phyloP scores from a whole-genome alignment of 129 eudicot species.

The Lonicera japonica region DNA sequence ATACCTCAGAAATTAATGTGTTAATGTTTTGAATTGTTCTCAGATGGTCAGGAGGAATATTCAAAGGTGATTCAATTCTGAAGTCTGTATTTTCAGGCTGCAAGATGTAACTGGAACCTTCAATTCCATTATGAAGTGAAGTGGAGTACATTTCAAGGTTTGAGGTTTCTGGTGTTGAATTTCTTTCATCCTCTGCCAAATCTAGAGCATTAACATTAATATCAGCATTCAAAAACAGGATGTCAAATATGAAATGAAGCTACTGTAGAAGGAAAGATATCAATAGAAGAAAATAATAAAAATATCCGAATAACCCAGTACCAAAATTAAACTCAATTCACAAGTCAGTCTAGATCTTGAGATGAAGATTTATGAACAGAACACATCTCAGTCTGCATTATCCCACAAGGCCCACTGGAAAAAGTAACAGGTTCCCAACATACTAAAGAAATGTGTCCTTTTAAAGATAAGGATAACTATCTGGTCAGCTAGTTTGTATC shows the following conservation, averaged over 20 bases:
- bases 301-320: neutral
- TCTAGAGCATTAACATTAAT: slow-evolving; percentile 1
- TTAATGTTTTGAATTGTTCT: slow-evolving; percentile 71
- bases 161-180: slow-evolving; percentile 26
- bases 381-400: no score
- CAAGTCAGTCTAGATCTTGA: no score
- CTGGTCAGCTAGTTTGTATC: neutral
- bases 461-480: neutral
- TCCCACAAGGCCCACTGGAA: no score
- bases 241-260: neutral
- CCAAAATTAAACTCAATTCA: neutral
- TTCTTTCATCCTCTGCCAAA: slow-evolving; percentile 28
- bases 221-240: neutral
- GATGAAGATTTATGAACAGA: no score
- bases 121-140: slow-evolving; percentile 24
- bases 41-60: slow-evolving; percentile 77
- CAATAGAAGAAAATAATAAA: neutral
- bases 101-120: slow-evolving; percentile 22
- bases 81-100: slow-evolving; percentile 33
- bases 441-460: neutral
- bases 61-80: slow-evolving; percentile 48
- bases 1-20: slow-evolving; percentile 80
- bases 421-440: neutral
- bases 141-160: slow-evolving; percentile 21
- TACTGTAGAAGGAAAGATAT: neutral